phyloP scores from a whole-genome alignment of 2,329 filamentous ascomycete species.

The Arthroderma sp. region DNA sequence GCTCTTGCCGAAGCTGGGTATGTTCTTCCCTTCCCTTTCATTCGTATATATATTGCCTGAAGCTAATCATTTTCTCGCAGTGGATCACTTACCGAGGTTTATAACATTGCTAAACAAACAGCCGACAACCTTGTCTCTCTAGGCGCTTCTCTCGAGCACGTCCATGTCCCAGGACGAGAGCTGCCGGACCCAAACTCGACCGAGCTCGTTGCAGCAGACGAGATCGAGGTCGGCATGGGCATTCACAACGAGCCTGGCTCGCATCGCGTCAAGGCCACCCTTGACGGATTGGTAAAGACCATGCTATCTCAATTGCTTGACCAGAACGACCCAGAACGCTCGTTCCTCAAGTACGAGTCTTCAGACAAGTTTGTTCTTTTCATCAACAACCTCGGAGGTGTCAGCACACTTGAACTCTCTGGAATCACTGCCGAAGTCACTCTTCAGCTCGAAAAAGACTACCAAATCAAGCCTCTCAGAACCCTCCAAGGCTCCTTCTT shows the following conservation, averaged over 20 bases:
- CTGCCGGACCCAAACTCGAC: conserved; percentile 40
- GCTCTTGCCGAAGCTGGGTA: conserved; percentile 63
- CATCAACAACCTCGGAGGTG: conserved; percentile 57
- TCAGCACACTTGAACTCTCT: conserved; percentile 53
- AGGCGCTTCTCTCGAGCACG: conserved; percentile 72
- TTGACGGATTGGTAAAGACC: conserved; percentile 40
- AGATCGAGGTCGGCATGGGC: conserved; percentile 59
- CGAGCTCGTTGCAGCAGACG: conserved; percentile 38
- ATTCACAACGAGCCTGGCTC: conserved; percentile 55
- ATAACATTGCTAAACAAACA: conserved; percentile 55
- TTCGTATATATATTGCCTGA: background rate
- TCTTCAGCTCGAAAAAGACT: conserved; percentile 44
- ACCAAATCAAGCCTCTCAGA: conserved; percentile 47
- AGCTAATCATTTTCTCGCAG: conserved; percentile 12
- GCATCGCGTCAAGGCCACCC: conserved; percentile 35
- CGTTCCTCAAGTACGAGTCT: conserved; percentile 45
- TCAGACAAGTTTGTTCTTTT: conserved; percentile 49
- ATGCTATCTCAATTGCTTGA: conserved; percentile 56
- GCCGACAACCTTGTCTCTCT: conserved; percentile 71
- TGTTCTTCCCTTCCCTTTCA: conserved; percentile 11
- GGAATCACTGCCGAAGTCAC: conserved; percentile 56
- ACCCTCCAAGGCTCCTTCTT: conserved; percentile 56
- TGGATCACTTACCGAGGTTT: conserved; percentile 54
- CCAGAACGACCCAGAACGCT: conserved; percentile 48
- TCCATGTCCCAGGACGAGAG: conserved; percentile 77